Base-by-base conservation (phyloP, 306 rosid species). In the Rubus idaeus region DNA sequence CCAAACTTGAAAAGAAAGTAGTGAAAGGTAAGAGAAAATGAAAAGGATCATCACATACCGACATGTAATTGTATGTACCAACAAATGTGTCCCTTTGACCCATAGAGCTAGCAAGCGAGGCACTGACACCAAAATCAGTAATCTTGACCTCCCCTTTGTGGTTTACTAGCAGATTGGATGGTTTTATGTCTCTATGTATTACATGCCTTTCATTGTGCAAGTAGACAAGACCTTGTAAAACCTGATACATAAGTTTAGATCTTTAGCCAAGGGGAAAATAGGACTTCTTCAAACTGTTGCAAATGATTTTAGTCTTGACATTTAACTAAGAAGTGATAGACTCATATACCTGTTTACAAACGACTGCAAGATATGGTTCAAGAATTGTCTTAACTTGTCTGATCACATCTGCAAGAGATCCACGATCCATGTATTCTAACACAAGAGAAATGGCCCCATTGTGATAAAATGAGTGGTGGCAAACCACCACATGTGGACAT, bases 121-220 rank as follows among this genome's bases (percentile, higher is more conserved):
- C 99, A 89, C 98, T 96, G 73, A 96, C 99, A 68, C 99, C 99
- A 81, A 96, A 96, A 88, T 96, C 99, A 75, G 99, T 96, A 76
- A 92, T 96, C 86, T 96, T 96, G 82, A 92, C 99, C 81, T 91
- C 97, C 70, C 99, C 99, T 86, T 89, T 90, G 82, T 91, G 97
- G 89, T 96, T 96, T 76, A 90, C 97, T 11, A 92, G 91, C 78
- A 96, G 86, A 85, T 96, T 96, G 81, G 99, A 96, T 40, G 98
- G 98, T 75, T 96, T 96, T 68, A 96, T 92, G 87, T 95, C 99
- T 79, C 99, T 94, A 71, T 94, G 98, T 73, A 94, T 94, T 42
- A 94, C 96, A 82, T 94, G 97, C 64, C 97, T 88, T 84, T 91
- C 96, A 75, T 92, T 86, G 78, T 96, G 99, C 91, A 96, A 81